Evolutionary conservation across 306 rosid species (phyloP), one percentile per base, ranked within the genome.

Genomic region (Dalbergia cultrata): DNA sequence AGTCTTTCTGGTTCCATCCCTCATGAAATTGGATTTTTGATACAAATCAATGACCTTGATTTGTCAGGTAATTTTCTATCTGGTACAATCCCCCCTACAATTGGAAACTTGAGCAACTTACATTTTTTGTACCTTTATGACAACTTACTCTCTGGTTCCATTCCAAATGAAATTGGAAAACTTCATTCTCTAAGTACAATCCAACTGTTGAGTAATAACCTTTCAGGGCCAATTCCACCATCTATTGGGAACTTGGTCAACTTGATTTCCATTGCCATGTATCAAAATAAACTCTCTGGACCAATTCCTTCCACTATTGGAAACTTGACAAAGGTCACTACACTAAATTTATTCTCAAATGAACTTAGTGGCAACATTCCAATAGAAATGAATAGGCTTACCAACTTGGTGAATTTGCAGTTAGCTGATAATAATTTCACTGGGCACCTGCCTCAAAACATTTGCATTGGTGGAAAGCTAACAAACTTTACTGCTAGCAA

Each of bases 61-160:
- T 26, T 26, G 31, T 26, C 31, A 26, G 31, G 31, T 2, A 26
- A 26, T 26, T 26, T 26, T 26, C 31, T 26, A 2, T 26, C 31
- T 26, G 31, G 31, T 26, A 26, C 3, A 26, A 26, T 26, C 31
- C 31, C 31, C 31, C 31, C 83, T 4, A 11, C 83, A 13, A 70
- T 79, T 59, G 77, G 64, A 79, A 79, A 79, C 10, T 18, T 69
- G 39, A 57, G 61, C 49, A 43, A 33, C 19, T 59, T 79, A 16
- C 0, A 0, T 0, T 7, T 5, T 22, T 52, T 79, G 43, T 44
- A 31, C 22, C 70, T 79, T 67, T 43, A 57, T 17, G 0, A 0
- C 3, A 79, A 79, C 52, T 0, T 0, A 16, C 13, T 79, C 3
- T 26, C 9, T 5, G 61, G 69, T 74, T 14, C 16, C 14, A 76